Conservation (phyloP, 2,329 filamentous ascomycete genomes). For the Aureobasidium sp. region DNA sequence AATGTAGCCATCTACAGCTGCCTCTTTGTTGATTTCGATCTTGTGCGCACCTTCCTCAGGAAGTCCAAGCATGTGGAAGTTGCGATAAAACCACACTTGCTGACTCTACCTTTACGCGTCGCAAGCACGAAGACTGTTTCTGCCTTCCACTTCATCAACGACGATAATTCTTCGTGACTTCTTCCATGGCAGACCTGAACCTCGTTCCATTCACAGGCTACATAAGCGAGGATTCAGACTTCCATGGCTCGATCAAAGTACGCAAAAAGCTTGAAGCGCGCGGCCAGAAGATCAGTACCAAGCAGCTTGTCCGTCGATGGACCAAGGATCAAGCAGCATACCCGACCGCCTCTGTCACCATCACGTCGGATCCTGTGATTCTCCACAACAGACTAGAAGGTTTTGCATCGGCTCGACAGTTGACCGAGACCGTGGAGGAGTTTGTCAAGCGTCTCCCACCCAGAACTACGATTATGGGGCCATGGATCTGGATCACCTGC, state of each 20-base stretch:
- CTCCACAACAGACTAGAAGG: conserved; percentile 57
- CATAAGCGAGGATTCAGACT: conserved; percentile 39
- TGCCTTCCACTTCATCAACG: too few relatives aligned
- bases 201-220: conserved; percentile 21
- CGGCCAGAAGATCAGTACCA: background rate
- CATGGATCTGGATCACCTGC: conserved; percentile 71
- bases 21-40: background rate
- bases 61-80: background rate
- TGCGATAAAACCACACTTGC: background rate
- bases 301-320: conserved; percentile 3
- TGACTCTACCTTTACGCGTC: background rate
- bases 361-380: conserved; percentile 15
- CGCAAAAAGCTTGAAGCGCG: background rate
- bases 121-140: background rate
- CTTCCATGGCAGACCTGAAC: background rate
- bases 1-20: background rate
- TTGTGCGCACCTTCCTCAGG: background rate
- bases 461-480: conserved; percentile 49
- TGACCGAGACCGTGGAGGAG: conserved; percentile 54
- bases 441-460: conserved; percentile 67
- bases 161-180: background rate
- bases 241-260: conserved; percentile 32
- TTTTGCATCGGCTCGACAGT: conserved; percentile 50
- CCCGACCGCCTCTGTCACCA: background rate
- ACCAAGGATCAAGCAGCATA: background rate